phyloP scores from a whole-genome alignment of 257 asterid species.

The Plectranthus barbatus region DNA sequence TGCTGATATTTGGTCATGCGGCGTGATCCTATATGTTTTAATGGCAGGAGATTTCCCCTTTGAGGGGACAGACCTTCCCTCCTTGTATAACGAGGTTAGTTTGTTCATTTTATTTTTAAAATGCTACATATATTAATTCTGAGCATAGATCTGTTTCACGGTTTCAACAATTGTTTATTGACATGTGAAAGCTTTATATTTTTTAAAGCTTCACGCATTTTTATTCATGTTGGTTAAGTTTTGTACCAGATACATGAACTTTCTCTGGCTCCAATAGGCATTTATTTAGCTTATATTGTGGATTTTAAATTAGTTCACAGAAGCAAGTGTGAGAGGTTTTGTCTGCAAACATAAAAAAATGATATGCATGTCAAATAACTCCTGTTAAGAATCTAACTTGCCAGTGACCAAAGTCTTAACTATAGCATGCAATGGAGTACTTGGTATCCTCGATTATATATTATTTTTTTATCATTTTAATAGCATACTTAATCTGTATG shows the following conservation, averaged over 20 bases:
- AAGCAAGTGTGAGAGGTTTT: not conserved
- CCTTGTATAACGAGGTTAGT: conserved; percentile 66
- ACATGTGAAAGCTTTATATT: not conserved
- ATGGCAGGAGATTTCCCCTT: conserved; percentile 92
- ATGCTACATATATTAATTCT: not conserved
- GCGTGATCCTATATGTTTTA: conserved; percentile 80
- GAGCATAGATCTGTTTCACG: not conserved
- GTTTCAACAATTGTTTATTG: not conserved
- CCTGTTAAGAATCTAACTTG: not conserved
- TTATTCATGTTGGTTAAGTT: not conserved
- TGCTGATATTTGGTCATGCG: conserved; percentile 97
- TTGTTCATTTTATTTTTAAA: conserved; percentile 7
- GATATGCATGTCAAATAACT: not conserved
- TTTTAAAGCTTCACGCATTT: not conserved
- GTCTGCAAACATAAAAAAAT: not conserved
- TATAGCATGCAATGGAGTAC: conserved; percentile 4
- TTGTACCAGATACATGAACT: not conserved
- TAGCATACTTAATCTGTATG: not conserved
- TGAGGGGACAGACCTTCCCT: conserved; percentile 62
- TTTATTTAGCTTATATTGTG: not conserved
- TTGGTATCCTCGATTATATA: not conserved
- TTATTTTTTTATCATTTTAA: not conserved
- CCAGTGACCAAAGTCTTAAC: not conserved
- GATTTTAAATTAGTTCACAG: not conserved
- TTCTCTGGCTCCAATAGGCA: not conserved